These are phyloP conservation scores for Tricholoma flavovirens DNA, from an alignment of 768 basidiomycete species.

Conservation along the genomic window DNA sequence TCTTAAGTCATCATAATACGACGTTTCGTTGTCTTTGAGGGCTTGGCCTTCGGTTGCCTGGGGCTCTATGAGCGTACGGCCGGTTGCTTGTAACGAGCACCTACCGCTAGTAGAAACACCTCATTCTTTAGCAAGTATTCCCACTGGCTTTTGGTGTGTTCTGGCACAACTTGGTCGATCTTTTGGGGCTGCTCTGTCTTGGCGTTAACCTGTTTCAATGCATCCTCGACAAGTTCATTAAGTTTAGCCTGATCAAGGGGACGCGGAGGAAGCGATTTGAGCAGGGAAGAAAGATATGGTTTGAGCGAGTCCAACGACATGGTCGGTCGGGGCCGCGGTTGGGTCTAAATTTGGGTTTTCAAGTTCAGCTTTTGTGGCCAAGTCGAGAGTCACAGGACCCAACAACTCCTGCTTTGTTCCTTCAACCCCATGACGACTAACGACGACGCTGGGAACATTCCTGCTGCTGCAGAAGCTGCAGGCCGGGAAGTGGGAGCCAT, in stretches of 20 bases:
- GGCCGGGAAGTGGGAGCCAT: constrained; percentile 13
- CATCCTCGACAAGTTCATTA: constrained; percentile 42
- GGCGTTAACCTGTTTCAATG: constrained; percentile 35
- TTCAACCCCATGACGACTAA: constrained; percentile 8
- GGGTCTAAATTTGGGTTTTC: constrained; percentile 10
- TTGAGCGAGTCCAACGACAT: constrained; percentile 45
- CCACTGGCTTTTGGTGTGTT: constrained; percentile 69
- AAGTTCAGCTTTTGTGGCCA: too few species aligned
- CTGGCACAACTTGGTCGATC: constrained; percentile 29
- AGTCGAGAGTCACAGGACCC: too few species aligned
- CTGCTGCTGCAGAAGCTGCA: constrained; percentile 1
- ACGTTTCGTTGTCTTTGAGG: constrained; percentile 41
- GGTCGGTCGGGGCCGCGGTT: constrained; percentile 11
- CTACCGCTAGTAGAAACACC: constrained; percentile 65
- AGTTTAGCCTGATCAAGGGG: constrained; percentile 45
- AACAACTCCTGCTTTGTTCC: constrained; percentile 1
- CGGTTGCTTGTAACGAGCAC: constrained; percentile 20
- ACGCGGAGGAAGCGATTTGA: constrained; percentile 45
- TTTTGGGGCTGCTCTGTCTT: constrained; percentile 18
- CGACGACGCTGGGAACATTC: constrained; percentile 5
- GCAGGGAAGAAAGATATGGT: constrained; percentile 43
- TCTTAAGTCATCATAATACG: constrained; percentile 58
- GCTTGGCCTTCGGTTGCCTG: constrained; percentile 68
- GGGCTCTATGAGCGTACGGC: neutral
- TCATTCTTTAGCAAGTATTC: constrained; percentile 68